Percentiles rank a stretch among this genome's conserved stretches.
Conservation (phyloP, 352 stramenopile genomes). For the Phytophthora fragariae region DNA sequence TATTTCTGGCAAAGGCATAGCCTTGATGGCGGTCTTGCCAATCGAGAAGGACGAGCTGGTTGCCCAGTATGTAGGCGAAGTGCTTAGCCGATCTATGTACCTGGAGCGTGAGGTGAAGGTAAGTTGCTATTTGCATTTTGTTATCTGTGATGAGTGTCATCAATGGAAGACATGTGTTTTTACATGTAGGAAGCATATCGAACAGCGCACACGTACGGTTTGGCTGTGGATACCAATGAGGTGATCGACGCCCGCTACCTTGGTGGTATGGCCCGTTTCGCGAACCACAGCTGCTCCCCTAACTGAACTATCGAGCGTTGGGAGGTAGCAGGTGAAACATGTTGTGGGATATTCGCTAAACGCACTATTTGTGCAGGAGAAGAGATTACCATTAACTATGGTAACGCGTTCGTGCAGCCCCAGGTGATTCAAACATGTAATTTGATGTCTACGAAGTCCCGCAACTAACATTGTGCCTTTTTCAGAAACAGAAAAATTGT, state of each 20-base stretch:
- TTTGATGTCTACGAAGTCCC: no score
- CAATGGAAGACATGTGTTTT: neutral
- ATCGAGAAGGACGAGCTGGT: neutral
- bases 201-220: slow-evolving; percentile 3
- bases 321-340: slow-evolving; percentile 10
- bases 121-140: neutral
- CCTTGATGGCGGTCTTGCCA: neutral
- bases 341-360: slow-evolving; percentile 4
- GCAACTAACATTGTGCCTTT: neutral
- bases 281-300: slow-evolving; percentile 4
- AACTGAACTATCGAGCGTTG: slow-evolving; percentile 16
- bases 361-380: neutral
- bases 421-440: neutral
- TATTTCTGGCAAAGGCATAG: neutral
- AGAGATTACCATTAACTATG: slow-evolving; percentile 10
- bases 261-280: slow-evolving; percentile 9
- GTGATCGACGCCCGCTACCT: slow-evolving; percentile 14
- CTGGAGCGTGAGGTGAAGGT: slow-evolving; percentile 7
- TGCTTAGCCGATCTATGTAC: neutral
- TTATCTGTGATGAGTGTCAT: neutral
- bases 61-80: slow-evolving; percentile 12
- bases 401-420: neutral
- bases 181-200: neutral
- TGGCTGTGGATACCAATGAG: neutral
- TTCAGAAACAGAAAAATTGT: slow-evolving; percentile 1